Evolutionary conservation across 495 filamentous ascomycete species (phyloP).

Genomic region (Xylaria venustula): DNA sequence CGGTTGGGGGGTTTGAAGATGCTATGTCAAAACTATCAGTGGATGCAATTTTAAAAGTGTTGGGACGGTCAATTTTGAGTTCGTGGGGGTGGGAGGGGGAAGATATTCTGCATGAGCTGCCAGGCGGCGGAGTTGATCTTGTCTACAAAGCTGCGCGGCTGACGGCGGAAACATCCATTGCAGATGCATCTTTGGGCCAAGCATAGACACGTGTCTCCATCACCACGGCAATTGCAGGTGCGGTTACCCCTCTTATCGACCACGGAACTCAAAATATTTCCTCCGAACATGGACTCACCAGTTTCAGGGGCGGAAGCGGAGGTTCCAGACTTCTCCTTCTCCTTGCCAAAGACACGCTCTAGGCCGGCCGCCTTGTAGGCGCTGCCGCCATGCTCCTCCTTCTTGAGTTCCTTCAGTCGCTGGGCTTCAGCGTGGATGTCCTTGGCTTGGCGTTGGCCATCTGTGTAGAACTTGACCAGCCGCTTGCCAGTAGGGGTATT

Average conservation of each 20-base stretch:
- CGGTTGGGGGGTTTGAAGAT: not conserved
- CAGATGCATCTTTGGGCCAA: not conserved
- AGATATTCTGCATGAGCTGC: too few species aligned
- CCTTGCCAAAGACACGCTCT: conserved; percentile 44
- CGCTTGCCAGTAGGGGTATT: conserved; percentile 82
- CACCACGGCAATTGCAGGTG: not conserved
- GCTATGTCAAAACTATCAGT: conserved; percentile 1
- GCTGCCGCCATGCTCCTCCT: conserved; percentile 55
- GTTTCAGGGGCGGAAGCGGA: conserved; percentile 19
- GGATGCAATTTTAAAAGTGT: not conserved
- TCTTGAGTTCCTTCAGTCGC: conserved; percentile 84
- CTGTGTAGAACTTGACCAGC: conserved; percentile 80
- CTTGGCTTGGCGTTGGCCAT: conserved; percentile 77
- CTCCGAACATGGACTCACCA: conserved; percentile 22
- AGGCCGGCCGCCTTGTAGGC: conserved; percentile 48
- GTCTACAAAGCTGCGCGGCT: not conserved
- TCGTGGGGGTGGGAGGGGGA: not conserved
- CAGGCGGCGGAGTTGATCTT: too few species aligned
- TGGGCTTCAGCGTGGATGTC: conserved; percentile 91
- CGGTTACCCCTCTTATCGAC: not conserved
- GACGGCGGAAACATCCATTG: not conserved
- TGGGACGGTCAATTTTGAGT: not conserved
- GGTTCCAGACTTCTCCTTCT: conserved; percentile 35
- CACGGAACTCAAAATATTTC: conserved; percentile 1
- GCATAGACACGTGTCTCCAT: not conserved